A percentile compares a stretch with the other conserved stretches of the same genome.
Evolutionary conservation across 2,329 filamentous ascomycete species (phyloP).

Genomic region (Sporothrix pseudoabietina): DNA sequence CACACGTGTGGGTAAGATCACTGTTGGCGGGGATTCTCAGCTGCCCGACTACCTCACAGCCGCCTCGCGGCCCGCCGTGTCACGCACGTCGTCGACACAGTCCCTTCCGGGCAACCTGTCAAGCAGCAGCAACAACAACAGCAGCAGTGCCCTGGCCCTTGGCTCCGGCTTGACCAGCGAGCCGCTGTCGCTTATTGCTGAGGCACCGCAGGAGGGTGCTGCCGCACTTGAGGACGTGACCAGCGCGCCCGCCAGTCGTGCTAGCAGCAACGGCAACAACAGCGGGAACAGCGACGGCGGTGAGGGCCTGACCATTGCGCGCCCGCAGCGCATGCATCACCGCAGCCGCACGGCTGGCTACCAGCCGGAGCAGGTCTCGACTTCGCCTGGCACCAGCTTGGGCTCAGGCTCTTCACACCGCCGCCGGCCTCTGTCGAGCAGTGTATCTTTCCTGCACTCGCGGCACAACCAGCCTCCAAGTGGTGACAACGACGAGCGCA

Average conservation of each 20-base stretch:
- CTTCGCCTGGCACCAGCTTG: background rate
- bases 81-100: conserved; percentile 48
- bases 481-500: conserved; percentile 41
- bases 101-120: background rate
- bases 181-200: conserved; percentile 40
- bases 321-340: conserved; percentile 22
- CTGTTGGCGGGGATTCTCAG: conserved; percentile 48
- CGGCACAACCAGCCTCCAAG: conserved; percentile 34
- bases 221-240: background rate
- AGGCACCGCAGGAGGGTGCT: conserved; percentile 35
- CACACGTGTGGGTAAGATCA: conserved; percentile 55
- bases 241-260: conserved; percentile 5
- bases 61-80: conserved; percentile 48
- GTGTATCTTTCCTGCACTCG: conserved; percentile 35
- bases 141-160: background rate
- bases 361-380: background rate
- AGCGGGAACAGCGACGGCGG: background rate
- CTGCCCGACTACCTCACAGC: conserved; percentile 70
- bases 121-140: background rate
- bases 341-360: background rate
- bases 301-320: background rate
- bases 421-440: conserved; percentile 37
- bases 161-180: conserved; percentile 25
- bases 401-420: background rate
- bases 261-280: conserved; percentile 8